Evolutionary conservation across 2,329 filamentous ascomycete species (phyloP), one percentile per base, ranked within the genome.

Genomic region (Pestalotiopsis fici): DNA sequence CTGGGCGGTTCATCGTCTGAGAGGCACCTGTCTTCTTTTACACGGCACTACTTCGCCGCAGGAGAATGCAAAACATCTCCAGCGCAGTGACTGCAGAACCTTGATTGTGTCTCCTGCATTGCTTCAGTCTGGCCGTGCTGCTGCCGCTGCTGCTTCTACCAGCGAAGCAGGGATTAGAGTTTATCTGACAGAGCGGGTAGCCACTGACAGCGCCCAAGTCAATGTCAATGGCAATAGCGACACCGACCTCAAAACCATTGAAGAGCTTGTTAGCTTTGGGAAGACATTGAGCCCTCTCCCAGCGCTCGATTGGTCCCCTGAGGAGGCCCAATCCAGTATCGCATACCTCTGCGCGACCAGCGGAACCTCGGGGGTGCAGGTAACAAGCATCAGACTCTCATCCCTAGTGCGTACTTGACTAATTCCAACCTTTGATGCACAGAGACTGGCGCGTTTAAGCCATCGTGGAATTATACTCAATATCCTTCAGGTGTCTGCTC

Each of bases 1-100:
- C 39, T 63, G 60, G 60, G 60, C 60, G 4, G 25, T 63, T 28
- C 60, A 63, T 11, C 60, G 35, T 50, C 13, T 63, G 6, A 21
- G 60, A 50, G 60, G 13, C n/a, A 63, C 60, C 4, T 63, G 60
- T 50, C 60, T 63, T 63, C 60, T 63, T 27, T 35, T 63, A 12
- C 37, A 63, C 23, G 60, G 35, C 13, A 63, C 6, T 21, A 47
- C 60, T 2, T 63, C 60, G n/a, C 35, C 60, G 13, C 4, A 47
- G 3, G 60, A 63, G 37, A 63, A 63, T 50, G 60, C 60, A n/a
- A 63, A 63, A 27, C 60, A 63, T 21, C 39, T 63, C 12, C 13
- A 31, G 25, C 13, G 25, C 25, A 63, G 60, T 27, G n/a, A 50
- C 25, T 63, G 60, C 21, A 63, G 27, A 12, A n/a, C n/a, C 9